Conservation (phyloP, 2,329 filamentous ascomycete genomes). For the Penicillium sumatraense region DNA sequence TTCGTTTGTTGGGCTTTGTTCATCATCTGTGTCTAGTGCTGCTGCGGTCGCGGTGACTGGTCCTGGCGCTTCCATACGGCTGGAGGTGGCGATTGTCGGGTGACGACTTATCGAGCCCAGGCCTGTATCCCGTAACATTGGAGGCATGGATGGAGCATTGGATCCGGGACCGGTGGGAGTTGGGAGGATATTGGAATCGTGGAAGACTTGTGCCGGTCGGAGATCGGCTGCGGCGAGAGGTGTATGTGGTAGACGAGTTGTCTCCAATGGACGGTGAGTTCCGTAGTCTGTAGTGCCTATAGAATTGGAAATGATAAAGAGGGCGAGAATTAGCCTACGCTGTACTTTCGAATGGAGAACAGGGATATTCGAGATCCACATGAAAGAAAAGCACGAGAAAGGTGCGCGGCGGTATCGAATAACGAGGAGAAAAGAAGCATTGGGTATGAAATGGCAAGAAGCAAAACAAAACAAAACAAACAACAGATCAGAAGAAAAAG, state of each 20-base stretch:
- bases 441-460: slow-evolving; percentile 27
- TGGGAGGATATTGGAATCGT: slow-evolving; percentile 70
- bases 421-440: slow-evolving; percentile 26
- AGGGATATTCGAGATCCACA: slow-evolving; percentile 16
- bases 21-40: slow-evolving; percentile 31
- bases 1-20: slow-evolving; percentile 52
- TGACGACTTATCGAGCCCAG: slow-evolving; percentile 49
- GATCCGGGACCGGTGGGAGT: slow-evolving; percentile 53
- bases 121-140: slow-evolving; percentile 62
- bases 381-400: slow-evolving; percentile 21
- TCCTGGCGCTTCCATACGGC: slow-evolving; percentile 20
- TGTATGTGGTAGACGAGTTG: slow-evolving; percentile 49
- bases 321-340: slow-evolving; percentile 48
- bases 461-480: too few relatives aligned
- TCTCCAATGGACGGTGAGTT: slow-evolving; percentile 68
- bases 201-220: slow-evolving; percentile 75
- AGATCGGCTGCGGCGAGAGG: slow-evolving; percentile 68
- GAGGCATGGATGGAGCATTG: slow-evolving; percentile 64
- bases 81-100: slow-evolving; percentile 38
- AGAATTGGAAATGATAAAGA: slow-evolving; percentile 23
- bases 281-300: slow-evolving; percentile 48
- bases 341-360: slow-evolving; percentile 30
- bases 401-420: slow-evolving; percentile 26
- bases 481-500: neutral
- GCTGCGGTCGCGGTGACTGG: slow-evolving; percentile 8